Conservation (phyloP, 2,329 filamentous ascomycete genomes). For the Hirsutella thompsonii region DNA sequence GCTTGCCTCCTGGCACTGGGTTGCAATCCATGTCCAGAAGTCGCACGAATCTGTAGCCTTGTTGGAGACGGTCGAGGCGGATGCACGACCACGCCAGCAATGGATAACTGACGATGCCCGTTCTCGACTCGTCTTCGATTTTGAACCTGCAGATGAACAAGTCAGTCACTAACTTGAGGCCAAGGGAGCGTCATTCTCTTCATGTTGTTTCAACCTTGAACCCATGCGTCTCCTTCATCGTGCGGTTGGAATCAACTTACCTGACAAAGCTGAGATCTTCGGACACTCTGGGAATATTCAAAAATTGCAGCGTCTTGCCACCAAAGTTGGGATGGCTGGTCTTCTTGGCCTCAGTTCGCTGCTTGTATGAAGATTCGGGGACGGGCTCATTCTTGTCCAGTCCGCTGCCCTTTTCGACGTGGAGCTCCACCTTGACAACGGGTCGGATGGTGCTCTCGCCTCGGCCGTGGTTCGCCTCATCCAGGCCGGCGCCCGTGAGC, state of each 20-base stretch:
- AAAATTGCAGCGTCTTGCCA: conserved; percentile 45
- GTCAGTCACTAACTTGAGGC: not conserved
- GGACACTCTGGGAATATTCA: conserved; percentile 43
- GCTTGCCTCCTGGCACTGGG: conserved; percentile 29
- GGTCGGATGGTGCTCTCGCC: conserved; percentile 40
- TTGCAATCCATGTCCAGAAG: conserved; percentile 33
- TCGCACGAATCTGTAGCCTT: conserved; percentile 41
- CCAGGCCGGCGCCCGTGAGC: conserved; percentile 16
- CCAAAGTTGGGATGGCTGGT: conserved; percentile 55
- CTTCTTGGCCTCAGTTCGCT: conserved; percentile 39
- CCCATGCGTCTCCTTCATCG: not conserved
- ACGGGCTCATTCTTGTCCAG: conserved; percentile 13
- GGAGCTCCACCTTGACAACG: conserved; percentile 67
- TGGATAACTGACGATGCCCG: conserved; percentile 22
- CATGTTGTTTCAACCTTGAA: not conserved
- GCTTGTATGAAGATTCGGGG: conserved; percentile 45
- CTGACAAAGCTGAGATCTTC: conserved; percentile 61
- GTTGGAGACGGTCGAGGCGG: conserved; percentile 42
- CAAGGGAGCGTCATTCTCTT: too few relatives aligned
- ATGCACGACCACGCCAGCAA: conserved; percentile 45
- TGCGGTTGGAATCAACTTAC: conserved; percentile 30
- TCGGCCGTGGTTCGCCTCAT: conserved; percentile 18
- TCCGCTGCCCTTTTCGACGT: conserved; percentile 51
- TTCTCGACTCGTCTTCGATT: conserved; percentile 34
- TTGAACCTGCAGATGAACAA: conserved; percentile 29